Base-by-base conservation (phyloP, 1,139 yeast genomes). In the Diutina scorzettiae region DNA sequence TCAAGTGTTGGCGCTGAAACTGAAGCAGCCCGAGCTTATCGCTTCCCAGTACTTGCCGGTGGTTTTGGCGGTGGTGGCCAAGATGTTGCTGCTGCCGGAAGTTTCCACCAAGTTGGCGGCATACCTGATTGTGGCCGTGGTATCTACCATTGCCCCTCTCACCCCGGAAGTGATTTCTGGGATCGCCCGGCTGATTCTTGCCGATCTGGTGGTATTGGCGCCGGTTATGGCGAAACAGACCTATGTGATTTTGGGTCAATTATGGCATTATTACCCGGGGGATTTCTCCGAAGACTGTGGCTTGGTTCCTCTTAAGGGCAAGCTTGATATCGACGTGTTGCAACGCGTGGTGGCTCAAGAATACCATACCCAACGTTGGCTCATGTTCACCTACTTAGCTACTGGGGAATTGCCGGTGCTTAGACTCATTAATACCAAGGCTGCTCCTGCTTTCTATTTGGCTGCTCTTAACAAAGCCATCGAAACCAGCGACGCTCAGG, bases 91-190 rank as follows among this genome's bases (percentile, higher is more conserved):
- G 16, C 25, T 23, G 20, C 21, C n/a, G 4, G 20, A 23, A 9
- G 20, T 23, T n/a, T 18, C 21, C 7, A 14, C 16, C 18, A 21
- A n/a, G 9, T 23, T 34, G 14, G 23, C 39, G 18, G 39, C 39
- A n/a, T 34, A 20, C n/a, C 39, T 34, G 39, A 5, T 34, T 6
- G 28, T 34, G n/a, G 27, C 39, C 6, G 25, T 34, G 25, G 28
- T 34, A n/a, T n/a, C 82, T 3, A 71, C 93, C 2, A 78, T 91
- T 42, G 70, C 80, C 39, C 81, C 86, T 7, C 67, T 91, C 44
- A 71, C 81, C 7, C 62, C 68, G 42, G 78, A 74, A 7, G 73
- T 89, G 24, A 66, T 81, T 23, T 61, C 70, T 36, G 86, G 95
- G 2, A 76, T 93, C 7, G 74, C 85, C 20, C 78, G 75, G 46